A percentile compares a stretch with the other conserved stretches of the same genome.
phyloP scores from a whole-genome alignment of 192 early-diverging fungal species.

The Thoreauomyces humboldtii region DNA sequence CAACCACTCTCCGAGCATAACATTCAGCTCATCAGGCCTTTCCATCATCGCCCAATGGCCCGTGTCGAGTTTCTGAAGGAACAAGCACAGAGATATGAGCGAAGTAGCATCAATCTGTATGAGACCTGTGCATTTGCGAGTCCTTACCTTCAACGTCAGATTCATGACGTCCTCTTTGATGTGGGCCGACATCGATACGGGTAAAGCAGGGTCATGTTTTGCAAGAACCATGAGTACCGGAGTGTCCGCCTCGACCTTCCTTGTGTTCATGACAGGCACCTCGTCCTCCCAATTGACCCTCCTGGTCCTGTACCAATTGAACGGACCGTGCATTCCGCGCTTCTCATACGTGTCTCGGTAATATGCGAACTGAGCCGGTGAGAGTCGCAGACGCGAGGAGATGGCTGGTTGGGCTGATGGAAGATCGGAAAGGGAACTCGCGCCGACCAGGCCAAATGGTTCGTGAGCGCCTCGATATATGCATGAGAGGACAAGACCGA shows the following conservation, averaged over 20 bases:
- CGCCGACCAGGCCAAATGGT: background rate
- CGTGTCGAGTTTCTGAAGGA: constrained; percentile 3
- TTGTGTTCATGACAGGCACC: background rate
- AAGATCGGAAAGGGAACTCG: background rate
- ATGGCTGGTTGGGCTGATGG: too few species aligned
- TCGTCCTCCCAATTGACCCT: constrained; percentile 37
- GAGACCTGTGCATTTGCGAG: too few species aligned
- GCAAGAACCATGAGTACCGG: background rate
- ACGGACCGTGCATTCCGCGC: constrained; percentile 49
- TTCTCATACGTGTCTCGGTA: constrained; percentile 44
- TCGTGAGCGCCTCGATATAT: background rate
- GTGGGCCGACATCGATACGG: background rate
- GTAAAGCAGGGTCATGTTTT: background rate
- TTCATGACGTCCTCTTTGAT: too few species aligned
- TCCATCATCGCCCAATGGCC: constrained; percentile 31
- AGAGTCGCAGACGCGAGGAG: too few species aligned
- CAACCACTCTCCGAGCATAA: constrained; percentile 21
- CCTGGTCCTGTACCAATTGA: constrained; percentile 57
- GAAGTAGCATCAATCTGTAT: background rate
- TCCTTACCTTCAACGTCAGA: too few species aligned
- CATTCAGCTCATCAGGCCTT: constrained; percentile 15
- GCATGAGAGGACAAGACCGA: background rate
- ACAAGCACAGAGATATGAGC: background rate
- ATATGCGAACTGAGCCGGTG: constrained; percentile 56
- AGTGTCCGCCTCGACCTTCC: background rate